These are phyloP conservation scores for Myxozyma monticola DNA, from an alignment of 805 yeast species.

Conservation along the genomic window DNA sequence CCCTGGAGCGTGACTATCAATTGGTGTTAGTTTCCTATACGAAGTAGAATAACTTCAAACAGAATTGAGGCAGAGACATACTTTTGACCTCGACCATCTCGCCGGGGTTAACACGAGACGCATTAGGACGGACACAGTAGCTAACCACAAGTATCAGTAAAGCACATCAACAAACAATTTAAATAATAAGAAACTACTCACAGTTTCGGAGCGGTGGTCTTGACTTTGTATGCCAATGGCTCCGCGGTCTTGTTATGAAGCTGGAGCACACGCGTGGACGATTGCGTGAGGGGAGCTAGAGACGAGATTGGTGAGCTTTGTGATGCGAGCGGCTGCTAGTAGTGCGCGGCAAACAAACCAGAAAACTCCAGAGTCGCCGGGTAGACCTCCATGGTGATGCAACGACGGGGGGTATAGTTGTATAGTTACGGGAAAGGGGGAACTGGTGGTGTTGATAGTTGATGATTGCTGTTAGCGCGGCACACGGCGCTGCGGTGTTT, in stretches of 20 bases:
- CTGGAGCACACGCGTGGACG: slow-evolving; percentile 62
- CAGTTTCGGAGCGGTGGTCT: slow-evolving; percentile 95
- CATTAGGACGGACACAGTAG: slow-evolving; percentile 94
- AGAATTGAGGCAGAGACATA: no score
- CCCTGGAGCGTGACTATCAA: slow-evolving; percentile 84
- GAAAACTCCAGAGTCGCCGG: slow-evolving; percentile 74
- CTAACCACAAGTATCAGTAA: slow-evolving; percentile 11
- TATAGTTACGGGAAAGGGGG: no score
- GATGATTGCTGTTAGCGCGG: no score
- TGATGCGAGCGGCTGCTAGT: neutral
- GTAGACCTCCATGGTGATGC: slow-evolving; percentile 62
- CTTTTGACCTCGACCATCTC: slow-evolving; percentile 64
- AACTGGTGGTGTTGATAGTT: no score
- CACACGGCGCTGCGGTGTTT: no score
- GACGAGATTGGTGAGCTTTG: neutral
- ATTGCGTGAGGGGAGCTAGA: slow-evolving; percentile 71
- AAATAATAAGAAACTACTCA: slow-evolving; percentile 34
- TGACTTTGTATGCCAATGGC: slow-evolving; percentile 86
- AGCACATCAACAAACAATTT: neutral
- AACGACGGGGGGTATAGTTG: no score
- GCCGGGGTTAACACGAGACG: slow-evolving; percentile 77
- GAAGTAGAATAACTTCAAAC: no score
- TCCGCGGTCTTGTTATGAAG: slow-evolving; percentile 60
- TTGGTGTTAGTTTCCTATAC: no score
- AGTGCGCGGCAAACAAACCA: slow-evolving; percentile 51